These are phyloP conservation scores for Metschnikowia drakensbergensis DNA, from an alignment of 805 yeast species.

Conservation along the genomic window DNA sequence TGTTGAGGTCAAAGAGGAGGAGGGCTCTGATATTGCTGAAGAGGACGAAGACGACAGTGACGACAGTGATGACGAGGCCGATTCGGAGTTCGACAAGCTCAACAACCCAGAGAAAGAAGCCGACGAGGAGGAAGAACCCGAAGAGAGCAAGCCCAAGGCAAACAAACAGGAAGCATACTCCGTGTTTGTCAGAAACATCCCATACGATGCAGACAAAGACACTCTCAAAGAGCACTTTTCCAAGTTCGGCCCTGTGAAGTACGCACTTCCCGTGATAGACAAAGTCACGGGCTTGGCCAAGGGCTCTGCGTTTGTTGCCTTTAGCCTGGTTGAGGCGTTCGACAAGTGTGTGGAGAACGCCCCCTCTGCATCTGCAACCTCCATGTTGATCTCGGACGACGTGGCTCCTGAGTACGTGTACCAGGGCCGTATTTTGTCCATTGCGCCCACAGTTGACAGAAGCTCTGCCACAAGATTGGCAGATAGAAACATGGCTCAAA, in stretches of 20 bases:
- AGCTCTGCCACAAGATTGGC: constrained; percentile 73
- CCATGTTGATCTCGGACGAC: constrained; percentile 85
- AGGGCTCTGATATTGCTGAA: constrained; percentile 32
- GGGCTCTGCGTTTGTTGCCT: constrained; percentile 96
- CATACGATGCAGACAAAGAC: constrained; percentile 89
- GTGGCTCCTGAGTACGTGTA: constrained; percentile 84
- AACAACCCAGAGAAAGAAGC: constrained; percentile 32
- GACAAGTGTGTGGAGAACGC: constrained; percentile 70
- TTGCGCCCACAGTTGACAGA: constrained; percentile 82
- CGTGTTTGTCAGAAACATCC: constrained; percentile 86
- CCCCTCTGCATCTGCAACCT: constrained; percentile 60
- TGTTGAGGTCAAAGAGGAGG: constrained; percentile 32
- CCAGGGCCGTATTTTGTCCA: constrained; percentile 85
- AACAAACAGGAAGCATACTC: constrained; percentile 70
- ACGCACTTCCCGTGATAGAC: constrained; percentile 91
- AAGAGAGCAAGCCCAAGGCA: constrained; percentile 31
- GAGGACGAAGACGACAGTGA: constrained; percentile 29
- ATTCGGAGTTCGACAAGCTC: constrained; percentile 23
- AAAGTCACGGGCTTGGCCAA: constrained; percentile 78
- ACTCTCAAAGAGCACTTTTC: constrained; percentile 71
- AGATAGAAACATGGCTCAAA: constrained; percentile 65
- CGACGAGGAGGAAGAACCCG: constrained; percentile 20
- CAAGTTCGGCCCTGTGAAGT: constrained; percentile 82
- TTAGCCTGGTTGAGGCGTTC: constrained; percentile 57
- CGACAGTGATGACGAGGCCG: constrained; percentile 33